Conservation (phyloP, 495 filamentous ascomycete species). For the Penicillium coprophilum region DNA sequence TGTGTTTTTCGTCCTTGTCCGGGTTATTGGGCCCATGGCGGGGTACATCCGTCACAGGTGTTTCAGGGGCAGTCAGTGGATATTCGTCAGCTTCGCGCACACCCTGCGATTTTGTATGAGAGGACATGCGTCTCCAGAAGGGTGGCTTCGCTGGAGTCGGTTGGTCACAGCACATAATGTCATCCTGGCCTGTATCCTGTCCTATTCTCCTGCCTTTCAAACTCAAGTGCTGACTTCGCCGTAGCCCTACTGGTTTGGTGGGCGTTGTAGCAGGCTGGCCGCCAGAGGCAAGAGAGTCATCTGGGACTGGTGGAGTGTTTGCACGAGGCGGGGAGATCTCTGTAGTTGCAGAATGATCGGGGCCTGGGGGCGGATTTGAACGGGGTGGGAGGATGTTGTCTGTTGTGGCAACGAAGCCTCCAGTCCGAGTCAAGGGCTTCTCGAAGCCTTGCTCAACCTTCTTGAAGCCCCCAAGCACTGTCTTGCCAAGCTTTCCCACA, state of each 20-base stretch:
- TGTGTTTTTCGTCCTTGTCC: slow-evolving; percentile 21
- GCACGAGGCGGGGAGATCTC: slow-evolving; percentile 6
- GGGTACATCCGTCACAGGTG: slow-evolving; percentile 22
- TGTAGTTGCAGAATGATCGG: slow-evolving; percentile 9
- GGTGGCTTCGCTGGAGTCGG: slow-evolving; percentile 35
- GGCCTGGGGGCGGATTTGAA: slow-evolving; percentile 2
- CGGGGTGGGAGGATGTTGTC: slow-evolving; percentile 10
- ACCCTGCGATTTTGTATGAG: slow-evolving; percentile 30
- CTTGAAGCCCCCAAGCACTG: slow-evolving; percentile 51
- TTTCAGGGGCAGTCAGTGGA: slow-evolving; percentile 40
- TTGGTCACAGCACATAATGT: slow-evolving; percentile 7
- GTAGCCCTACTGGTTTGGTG: neutral
- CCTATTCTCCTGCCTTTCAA: neutral
- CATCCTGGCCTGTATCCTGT: neutral
- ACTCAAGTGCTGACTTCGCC: neutral
- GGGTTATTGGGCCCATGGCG: slow-evolving; percentile 21
- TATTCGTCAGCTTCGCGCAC: slow-evolving; percentile 37
- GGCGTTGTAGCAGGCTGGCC: neutral
- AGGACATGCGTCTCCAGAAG: slow-evolving; percentile 48
- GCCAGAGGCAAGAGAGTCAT: neutral
- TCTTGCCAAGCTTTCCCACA: slow-evolving; percentile 58
- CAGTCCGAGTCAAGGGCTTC: slow-evolving; percentile 52
- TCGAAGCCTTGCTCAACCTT: slow-evolving; percentile 46
- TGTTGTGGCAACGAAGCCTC: slow-evolving; percentile 46
- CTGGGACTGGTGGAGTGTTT: slow-evolving; percentile 4